These are phyloP conservation scores for Vicia sativa DNA, from an alignment of 306 rosid genomes.

Conservation along the genomic window DNA sequence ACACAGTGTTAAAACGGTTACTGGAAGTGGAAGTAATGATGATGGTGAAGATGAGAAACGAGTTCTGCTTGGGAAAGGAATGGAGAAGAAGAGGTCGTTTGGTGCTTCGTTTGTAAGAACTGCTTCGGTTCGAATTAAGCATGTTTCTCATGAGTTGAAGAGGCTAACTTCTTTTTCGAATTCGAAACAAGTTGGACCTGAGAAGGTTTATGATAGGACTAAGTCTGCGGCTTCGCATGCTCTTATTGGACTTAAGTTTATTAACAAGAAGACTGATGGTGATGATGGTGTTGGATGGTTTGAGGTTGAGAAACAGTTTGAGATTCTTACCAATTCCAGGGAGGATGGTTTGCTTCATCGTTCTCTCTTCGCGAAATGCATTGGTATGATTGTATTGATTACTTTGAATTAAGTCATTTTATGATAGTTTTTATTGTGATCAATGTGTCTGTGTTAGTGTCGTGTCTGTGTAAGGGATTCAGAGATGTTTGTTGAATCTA, in stretches of 20 bases:
- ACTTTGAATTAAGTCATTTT: not conserved
- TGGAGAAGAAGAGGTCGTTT: conserved; percentile 53
- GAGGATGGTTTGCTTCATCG: conserved; percentile 55
- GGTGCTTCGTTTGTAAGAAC: conserved; percentile 43
- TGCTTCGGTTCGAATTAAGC: conserved; percentile 51
- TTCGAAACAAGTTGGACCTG: conserved; percentile 31
- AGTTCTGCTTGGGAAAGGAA: conserved; percentile 39
- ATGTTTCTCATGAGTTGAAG: conserved; percentile 59
- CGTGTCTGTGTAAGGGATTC: not conserved
- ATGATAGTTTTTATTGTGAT: not conserved
- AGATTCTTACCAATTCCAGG: conserved; percentile 44
- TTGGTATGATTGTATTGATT: conserved; percentile 41
- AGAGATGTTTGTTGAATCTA: not conserved
- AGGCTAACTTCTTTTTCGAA: conserved; percentile 48
- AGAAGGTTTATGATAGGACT: conserved; percentile 42
- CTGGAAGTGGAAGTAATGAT: conserved; percentile 18
- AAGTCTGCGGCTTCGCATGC: conserved; percentile 55
- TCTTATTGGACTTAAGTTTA: conserved; percentile 56
- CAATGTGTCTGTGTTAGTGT: not conserved
- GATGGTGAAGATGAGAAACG: conserved; percentile 40
- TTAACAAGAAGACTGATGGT: conserved; percentile 33
- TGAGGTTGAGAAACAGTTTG: conserved; percentile 56
- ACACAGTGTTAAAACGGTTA: conserved; percentile 44
- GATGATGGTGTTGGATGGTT: conserved; percentile 51
- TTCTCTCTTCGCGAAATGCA: conserved; percentile 57